These are phyloP conservation scores for Mortierella sp. DNA, from an alignment of 371 early-diverging fungal species.

Conservation along the genomic window DNA sequence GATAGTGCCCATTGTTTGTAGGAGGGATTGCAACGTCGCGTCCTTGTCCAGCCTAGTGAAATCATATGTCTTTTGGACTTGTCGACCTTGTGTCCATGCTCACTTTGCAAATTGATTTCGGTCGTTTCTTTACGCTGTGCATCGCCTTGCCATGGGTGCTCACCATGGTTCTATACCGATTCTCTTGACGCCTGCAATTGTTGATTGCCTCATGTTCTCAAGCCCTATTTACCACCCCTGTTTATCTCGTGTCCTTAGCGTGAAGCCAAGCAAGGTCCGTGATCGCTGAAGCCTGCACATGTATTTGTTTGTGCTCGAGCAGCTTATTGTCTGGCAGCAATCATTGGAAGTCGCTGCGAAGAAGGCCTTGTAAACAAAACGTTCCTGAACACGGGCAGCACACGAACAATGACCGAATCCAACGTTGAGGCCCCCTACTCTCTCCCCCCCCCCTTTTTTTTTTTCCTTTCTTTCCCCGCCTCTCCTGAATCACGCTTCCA, in stretches of 20 bases:
- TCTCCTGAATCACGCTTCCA: conserved; percentile 22
- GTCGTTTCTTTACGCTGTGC: background rate
- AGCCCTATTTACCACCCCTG: background rate
- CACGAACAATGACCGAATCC: conserved; percentile 1
- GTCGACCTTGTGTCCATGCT: background rate
- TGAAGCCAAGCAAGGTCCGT: background rate
- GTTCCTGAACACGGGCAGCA: background rate
- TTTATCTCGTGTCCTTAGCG: background rate
- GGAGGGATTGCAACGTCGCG: no score
- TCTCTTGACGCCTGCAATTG: background rate
- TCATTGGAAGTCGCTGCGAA: background rate
- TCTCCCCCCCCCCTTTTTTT: background rate
- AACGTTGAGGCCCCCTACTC: background rate
- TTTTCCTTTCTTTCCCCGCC: background rate
- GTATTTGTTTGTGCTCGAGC: conserved; percentile 5
- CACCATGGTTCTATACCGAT: background rate
- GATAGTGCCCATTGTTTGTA: background rate
- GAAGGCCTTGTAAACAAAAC: background rate
- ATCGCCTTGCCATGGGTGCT: background rate
- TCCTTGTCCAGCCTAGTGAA: background rate
- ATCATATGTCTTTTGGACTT: conserved; percentile 13
- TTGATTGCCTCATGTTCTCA: background rate
- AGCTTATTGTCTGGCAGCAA: background rate
- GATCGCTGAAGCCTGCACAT: conserved; percentile 1
- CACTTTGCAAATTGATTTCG: background rate